These are phyloP conservation scores for Leccinum ponderosum DNA, from an alignment of 1,284 basidiomycete genomes.

Conservation along the genomic window DNA sequence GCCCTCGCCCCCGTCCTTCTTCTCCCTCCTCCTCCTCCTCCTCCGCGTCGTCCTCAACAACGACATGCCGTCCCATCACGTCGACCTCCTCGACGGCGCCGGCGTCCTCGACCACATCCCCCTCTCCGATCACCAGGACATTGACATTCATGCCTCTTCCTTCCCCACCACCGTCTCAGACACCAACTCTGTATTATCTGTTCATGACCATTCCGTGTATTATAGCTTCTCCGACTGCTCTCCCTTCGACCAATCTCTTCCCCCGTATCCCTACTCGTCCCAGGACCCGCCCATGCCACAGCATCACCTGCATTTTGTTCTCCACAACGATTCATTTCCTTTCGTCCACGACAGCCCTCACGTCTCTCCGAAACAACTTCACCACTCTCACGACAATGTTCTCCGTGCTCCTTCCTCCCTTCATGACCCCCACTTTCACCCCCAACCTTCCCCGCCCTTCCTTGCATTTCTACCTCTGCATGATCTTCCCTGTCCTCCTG, in stretches of 20 bases:
- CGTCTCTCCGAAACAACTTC: conserved; percentile 31
- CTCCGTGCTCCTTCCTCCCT: conserved; percentile 20
- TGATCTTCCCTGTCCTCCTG: conserved; percentile 24
- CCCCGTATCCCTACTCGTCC: conserved; percentile 24
- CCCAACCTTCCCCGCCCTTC: conserved; percentile 26
- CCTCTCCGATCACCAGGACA: conserved; percentile 33
- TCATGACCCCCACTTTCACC: conserved; percentile 30
- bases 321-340: conserved; percentile 20
- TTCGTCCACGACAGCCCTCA: conserved; percentile 28
- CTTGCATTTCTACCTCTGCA: conserved; percentile 28
- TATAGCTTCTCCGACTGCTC: conserved; percentile 33
- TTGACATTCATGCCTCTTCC: conserved; percentile 30
- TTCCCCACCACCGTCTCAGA: conserved; percentile 21
- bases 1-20: neutral
- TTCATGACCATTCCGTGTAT: conserved; percentile 34
- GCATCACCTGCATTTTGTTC: conserved; percentile 28
- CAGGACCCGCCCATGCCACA: conserved; percentile 32
- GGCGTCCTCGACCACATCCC: conserved; percentile 21
- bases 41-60: conserved; percentile 3
- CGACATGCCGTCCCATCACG: conserved; percentile 25
- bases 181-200: conserved; percentile 36
- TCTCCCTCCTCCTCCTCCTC: conserved; percentile 18
- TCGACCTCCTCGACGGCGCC: conserved; percentile 15
- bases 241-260: conserved; percentile 22
- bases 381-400: conserved; percentile 23